A percentile compares a stretch with the other conserved stretches of the same genome.
These are phyloP conservation scores for Senna siamea DNA, from an alignment of 306 rosid genomes.

Conservation along the genomic window DNA sequence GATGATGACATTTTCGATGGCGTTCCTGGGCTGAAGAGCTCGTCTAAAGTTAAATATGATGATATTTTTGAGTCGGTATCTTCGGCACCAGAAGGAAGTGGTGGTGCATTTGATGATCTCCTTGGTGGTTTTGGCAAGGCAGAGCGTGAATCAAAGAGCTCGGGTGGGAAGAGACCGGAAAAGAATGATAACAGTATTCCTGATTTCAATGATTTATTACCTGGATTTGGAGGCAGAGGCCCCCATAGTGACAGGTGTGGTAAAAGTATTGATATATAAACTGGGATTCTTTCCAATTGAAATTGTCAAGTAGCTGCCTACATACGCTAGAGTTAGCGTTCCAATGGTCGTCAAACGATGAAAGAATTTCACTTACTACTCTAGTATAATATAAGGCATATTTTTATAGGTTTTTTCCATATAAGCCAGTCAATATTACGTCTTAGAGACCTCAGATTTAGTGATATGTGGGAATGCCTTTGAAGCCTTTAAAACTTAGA, in stretches of 20 bases:
- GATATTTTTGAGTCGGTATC: conserved; percentile 61
- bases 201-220: conserved; percentile 76
- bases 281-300: conserved; percentile 33
- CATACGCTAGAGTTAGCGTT: neutral
- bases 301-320: conserved; percentile 28
- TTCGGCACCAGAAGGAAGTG: conserved; percentile 48
- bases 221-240: conserved; percentile 72
- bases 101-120: conserved; percentile 75
- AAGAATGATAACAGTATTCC: conserved; percentile 55
- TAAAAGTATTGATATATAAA: neutral
- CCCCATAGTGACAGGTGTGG: conserved; percentile 68
- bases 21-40: conserved; percentile 78
- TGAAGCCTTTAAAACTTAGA: neutral
- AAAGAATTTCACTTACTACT: conserved; percentile 13
- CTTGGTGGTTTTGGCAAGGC: conserved; percentile 80
- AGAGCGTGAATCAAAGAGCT: conserved; percentile 56
- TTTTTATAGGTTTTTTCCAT: conserved; percentile 16
- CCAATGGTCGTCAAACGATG: neutral
- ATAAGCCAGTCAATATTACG: conserved; percentile 15
- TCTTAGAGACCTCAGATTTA: neutral
- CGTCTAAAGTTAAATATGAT: conserved; percentile 59
- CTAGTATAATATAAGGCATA: neutral
- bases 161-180: conserved; percentile 49
- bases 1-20: conserved; percentile 91
- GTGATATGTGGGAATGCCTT: neutral